phyloP scores from a whole-genome alignment of 345 rosid genomes.

The Sisymbrium irio region DNA sequence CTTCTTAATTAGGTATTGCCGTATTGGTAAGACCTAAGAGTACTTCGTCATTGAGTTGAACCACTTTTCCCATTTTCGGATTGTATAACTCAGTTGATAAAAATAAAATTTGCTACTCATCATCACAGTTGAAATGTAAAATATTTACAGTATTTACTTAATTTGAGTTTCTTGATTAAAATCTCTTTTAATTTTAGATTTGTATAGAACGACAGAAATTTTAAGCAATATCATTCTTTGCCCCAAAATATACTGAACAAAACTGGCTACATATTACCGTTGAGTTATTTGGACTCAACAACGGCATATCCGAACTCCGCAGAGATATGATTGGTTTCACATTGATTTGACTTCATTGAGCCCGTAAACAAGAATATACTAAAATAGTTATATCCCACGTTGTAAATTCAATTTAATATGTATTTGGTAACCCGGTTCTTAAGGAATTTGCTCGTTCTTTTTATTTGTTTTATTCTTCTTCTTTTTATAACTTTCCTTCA shows the following conservation, averaged over 20 bases:
- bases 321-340: conserved; percentile 5
- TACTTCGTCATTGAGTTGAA: conserved; percentile 1
- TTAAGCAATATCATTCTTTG: neutral
- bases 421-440: conserved; percentile 14
- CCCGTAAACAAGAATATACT: neutral
- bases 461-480: neutral
- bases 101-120: neutral
- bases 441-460: neutral
- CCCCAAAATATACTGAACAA: neutral
- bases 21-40: too few relatives aligned
- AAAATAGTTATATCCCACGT: conserved; percentile 16
- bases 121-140: neutral
- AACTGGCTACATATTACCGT: neutral
- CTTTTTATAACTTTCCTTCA: neutral
- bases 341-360: neutral
- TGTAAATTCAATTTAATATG: conserved; percentile 4
- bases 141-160: neutral
- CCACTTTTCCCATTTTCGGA: neutral
- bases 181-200: neutral
- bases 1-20: neutral
- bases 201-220: neutral
- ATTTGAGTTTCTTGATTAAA: neutral
- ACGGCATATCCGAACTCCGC: neutral
- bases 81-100: neutral
- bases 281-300: conserved; percentile 1